Evolutionary conservation across 108 stramenopile genomes (phyloP), one percentile per base, ranked within the genome.

Genomic region (Cyclostephanos tholiformis): DNA sequence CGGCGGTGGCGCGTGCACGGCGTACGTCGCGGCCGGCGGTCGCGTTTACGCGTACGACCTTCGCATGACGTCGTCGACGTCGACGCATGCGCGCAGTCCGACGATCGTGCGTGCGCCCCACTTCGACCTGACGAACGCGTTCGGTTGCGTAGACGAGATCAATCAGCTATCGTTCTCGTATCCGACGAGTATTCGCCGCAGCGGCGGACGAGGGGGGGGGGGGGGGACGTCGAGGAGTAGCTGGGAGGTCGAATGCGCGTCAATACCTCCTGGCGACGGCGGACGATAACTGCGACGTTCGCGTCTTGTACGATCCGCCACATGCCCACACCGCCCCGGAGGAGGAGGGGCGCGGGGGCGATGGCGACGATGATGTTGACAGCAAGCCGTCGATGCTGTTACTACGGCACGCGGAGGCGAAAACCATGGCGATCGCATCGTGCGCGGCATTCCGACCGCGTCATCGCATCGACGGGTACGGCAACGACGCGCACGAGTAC

Each of bases 221-320:
- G 49, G 2, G 7, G 38, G 19, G n/a, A 65, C 49, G n/a, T 50
- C n/a, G 23, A 46, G 14, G 32, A 52, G 75, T 69, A 17, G 61
- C 65, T 16, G 23, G 61, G 20, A 26, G 10, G 6, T 39, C 32
- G 32, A 2, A 32, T 32, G 2, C 32, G 32, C 32, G 46, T 27
- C 35, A 72, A 71, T 62, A 74, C 29, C 77, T 77, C 56, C 10
- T 90, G 51, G 85, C 89, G 8, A 82, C 88, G 11, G 85, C 79
- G 0, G 88, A 90, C 74, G 92, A 93, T 76, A 80, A 77, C 52
- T 89, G 92, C 52, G 82, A 78, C 20, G 79, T 86, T n/a, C 86
- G 86, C 22, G 78, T 85, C 36, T 75, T 67, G 29, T 81, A 88
- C 44, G 19, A 51, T 36, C 46, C 30, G 9, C 51, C 46, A 44